Conservation (phyloP, 1,139 yeast genomes). For the Yamadazyma triangularis region DNA sequence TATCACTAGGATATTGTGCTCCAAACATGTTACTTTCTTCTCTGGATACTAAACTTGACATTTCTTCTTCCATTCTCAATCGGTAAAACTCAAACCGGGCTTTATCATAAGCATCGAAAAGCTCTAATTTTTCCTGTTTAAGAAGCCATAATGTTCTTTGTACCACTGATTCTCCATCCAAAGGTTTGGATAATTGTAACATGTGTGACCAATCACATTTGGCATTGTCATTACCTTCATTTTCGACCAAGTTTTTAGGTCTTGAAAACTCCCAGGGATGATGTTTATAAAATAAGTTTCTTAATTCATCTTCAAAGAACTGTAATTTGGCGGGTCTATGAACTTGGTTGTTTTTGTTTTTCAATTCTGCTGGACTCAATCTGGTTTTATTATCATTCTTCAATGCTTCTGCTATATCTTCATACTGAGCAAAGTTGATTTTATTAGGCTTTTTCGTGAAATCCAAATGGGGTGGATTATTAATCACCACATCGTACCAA, state of each 20-base stretch:
- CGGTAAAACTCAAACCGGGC: constrained; percentile 88
- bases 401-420: constrained; percentile 18
- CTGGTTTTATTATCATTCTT: constrained; percentile 1
- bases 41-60: constrained; percentile 64
- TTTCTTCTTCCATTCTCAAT: constrained; percentile 79
- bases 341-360: constrained; percentile 20
- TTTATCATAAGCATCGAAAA: constrained; percentile 69
- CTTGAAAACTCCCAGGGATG: constrained; percentile 99
- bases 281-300: constrained; percentile 78
- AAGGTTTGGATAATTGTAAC: constrained; percentile 64
- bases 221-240: constrained; percentile 49
- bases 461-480: constrained; percentile 71
- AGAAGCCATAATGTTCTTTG: constrained; percentile 80
- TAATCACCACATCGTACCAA: constrained; percentile 82
- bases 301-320: constrained; percentile 77
- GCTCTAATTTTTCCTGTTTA: constrained; percentile 25
- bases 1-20: constrained; percentile 59
- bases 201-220: constrained; percentile 74
- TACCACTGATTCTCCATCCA: constrained; percentile 92
- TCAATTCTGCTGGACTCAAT: constrained; percentile 50
- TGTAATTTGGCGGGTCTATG: constrained; percentile 59
- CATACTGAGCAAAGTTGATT: constrained; percentile 13
- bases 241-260: constrained; percentile 84
- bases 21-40: constrained; percentile 91
- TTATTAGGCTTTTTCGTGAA: constrained; percentile 47